Percentiles rank a stretch among this genome's conserved stretches.
phyloP scores from a whole-genome alignment of 176 grass and related monocot species.

The Zizania latifolia region DNA sequence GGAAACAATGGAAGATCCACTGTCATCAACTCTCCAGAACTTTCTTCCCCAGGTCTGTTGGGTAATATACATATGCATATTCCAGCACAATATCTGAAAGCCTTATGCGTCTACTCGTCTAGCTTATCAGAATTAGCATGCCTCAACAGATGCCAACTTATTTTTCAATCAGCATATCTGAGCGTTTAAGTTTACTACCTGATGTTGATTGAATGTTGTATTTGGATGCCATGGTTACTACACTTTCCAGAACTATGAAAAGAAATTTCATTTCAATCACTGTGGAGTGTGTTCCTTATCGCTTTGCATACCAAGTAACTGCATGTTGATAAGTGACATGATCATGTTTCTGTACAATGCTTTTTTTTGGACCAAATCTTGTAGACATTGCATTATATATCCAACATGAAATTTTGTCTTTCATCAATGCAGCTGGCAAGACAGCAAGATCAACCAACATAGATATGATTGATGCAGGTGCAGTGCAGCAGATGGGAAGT shows the following conservation, averaged over 20 bases:
- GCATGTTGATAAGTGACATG: neutral
- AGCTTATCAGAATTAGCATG: conserved; percentile 8
- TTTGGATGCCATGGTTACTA: neutral
- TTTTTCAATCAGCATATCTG: neutral
- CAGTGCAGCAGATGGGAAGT: conserved; percentile 26
- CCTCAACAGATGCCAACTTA: neutral
- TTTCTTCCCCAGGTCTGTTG: conserved; percentile 30
- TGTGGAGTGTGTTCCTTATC: neutral
- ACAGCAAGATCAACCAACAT: neutral
- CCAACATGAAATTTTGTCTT: conserved; percentile 14
- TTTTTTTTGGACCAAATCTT: conserved; percentile 2
- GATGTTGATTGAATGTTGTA: conserved; percentile 20
- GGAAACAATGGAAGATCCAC: neutral
- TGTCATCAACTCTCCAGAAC: conserved; percentile 22
- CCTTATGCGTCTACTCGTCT: neutral
- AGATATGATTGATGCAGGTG: conserved; percentile 27
- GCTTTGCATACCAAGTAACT: neutral
- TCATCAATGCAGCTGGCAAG: conserved; percentile 26
- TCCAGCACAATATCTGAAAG: neutral
- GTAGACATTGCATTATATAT: neutral
- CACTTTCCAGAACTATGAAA: conserved; percentile 11
- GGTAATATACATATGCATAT: conserved; percentile 18
- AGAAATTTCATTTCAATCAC: neutral
- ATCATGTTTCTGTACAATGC: conserved; percentile 1
- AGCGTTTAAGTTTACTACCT: neutral